Base-by-base conservation (phyloP, 495 filamentous ascomycete species). In the Gamarada debralockiae region DNA sequence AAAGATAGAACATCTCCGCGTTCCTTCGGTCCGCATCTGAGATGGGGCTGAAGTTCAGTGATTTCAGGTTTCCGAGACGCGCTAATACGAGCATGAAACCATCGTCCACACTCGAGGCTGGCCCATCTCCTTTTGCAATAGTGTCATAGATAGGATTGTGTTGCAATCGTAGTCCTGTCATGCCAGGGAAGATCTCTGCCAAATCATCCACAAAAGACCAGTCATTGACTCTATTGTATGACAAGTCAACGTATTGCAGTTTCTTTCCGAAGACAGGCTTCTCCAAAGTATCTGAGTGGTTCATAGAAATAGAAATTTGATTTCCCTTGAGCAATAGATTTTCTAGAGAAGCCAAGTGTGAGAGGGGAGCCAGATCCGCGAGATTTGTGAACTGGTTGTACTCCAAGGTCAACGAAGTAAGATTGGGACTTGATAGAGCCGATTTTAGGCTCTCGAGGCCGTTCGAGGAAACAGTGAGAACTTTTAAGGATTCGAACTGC, bases 1-100 rank as follows among this genome's bases (percentile, higher is more conserved):
- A 84, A 10, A 97, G 80, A 64, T 97, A 98, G 67, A 92, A 98
- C 62, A 91, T 84, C 50, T 98, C 93, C 12, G 88, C 90, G 59
- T 97, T 90, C 40, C 76, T 74, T 17, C 93, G 81, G 56, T 97
- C 91, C 37, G 82, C 77, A 0, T 66, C 52, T 0, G 82, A 80
- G 57, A 98, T 86, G 3, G 70, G 73, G 60, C 82, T 85, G 66
- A 86, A 95, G 67, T 98, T 97, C 13, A 98, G 78, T 0, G 69
- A 71, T 25, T 78, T 76, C 12, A 95, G 77, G 6, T 67, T 67
- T 2, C 81, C 71, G 1, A 97, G 69, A 15, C 91, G 87, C n/a
- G 86, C 86, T 5, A 95, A 65, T 2, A 87, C 90, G 27, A 96
- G 76, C 86, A 96, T 95, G 69, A 87, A 92, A 0, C 85, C 82